These are phyloP conservation scores for Cyclotella sp. DNA, from an alignment of 108 stramenopile genomes.

Conservation along the genomic window DNA sequence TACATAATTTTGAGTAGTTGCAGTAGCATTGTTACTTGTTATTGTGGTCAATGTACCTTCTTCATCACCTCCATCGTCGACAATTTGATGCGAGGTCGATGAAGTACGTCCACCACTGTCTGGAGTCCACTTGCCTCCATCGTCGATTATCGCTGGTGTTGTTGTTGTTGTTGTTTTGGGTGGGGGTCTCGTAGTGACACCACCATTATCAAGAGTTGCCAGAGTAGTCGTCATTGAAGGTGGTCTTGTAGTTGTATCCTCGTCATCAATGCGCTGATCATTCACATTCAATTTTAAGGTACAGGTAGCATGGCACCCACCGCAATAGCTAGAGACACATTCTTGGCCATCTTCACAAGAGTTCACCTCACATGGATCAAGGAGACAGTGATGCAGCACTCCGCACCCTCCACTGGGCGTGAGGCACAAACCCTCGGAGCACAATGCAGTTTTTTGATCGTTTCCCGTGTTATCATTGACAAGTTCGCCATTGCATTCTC, in stretches of 20 bases:
- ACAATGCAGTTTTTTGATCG: neutral
- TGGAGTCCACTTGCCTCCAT: neutral
- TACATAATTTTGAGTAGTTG: neutral
- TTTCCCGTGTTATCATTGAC: neutral
- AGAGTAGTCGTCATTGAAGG: neutral
- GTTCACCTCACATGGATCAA: slow-evolving; percentile 4
- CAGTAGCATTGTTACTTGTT: neutral
- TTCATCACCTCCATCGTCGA: neutral
- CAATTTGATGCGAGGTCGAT: neutral
- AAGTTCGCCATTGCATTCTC: neutral
- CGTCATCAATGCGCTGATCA: slow-evolving; percentile 1
- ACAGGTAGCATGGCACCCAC: slow-evolving; percentile 17
- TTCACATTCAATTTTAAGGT: neutral
- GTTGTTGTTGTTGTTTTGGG: neutral
- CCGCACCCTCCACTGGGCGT: slow-evolving; percentile 3
- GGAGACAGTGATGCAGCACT: neutral
- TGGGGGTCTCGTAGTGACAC: neutral
- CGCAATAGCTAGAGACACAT: neutral
- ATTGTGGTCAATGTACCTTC: neutral
- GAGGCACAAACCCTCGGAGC: neutral
- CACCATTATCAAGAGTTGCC: neutral
- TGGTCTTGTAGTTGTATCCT: neutral
- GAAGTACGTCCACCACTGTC: neutral
- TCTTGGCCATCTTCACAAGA: neutral
- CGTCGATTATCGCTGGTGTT: neutral